Base-by-base conservation (phyloP, 352 stramenopile genomes). In the Phytophthora pistaciae region DNA sequence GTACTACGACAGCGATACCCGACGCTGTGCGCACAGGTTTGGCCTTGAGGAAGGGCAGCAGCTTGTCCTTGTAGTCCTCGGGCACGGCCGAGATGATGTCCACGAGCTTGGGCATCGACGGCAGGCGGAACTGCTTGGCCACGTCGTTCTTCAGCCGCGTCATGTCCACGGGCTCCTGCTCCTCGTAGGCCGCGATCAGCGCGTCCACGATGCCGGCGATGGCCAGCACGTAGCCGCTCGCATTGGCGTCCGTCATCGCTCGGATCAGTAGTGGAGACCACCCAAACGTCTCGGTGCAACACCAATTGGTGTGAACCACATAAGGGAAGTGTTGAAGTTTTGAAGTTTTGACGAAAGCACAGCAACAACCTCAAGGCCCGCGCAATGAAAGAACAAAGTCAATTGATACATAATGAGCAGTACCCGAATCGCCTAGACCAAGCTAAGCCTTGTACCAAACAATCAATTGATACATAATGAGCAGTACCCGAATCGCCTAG, bases 21-120 rank as follows among this genome's bases (percentile, higher is more conserved):
- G 88, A 98, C 11, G 97, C 97, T 1, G 96, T 98, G 55, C 97
- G 91, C 23, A 99, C 94, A 3, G 97, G 97, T 78, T 99, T 99
- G 33, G 95, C 95, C 69, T 98, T 97, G 54, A 99, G 83, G 62
- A 90, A 95, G 0, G 97, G 97, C 67, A 98, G 77, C 25, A 99
- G 74, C 65, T 96, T 95, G 21, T 94, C 81, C 52, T 92, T 90
- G 82, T 99, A 98, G 42, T 97, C 82, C 25, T 97, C 83, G 2
- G 97, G 97, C 33, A 99, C 92, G 14, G 95, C 95, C 50, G 96
- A 95, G 53, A 99, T 94, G 68, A 99, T 99, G 77, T 99, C 97
- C 33, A 98, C 91, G 49, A 99, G 87, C 71, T 98, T 96, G 57
- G 94, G 94, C 75, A 98, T 98, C 42, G 92, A 97, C 33, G 93